Evolutionary conservation across 1,284 basidiomycete genomes (phyloP), one percentile per base, ranked within the genome.

Genomic region (Rhodotorula sp.): DNA sequence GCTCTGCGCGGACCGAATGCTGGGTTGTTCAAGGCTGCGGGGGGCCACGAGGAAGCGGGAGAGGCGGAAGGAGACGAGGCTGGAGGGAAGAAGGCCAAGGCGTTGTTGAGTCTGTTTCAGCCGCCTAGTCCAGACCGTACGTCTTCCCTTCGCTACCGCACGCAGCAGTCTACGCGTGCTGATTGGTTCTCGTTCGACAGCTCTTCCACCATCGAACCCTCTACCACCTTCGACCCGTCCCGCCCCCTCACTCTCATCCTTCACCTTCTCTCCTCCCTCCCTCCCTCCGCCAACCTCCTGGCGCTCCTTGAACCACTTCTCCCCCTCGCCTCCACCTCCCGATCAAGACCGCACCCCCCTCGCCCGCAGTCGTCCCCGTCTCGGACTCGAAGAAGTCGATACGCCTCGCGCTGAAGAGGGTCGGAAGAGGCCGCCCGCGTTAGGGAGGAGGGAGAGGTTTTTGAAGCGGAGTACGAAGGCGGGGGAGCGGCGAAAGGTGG

Each of bases 91-190:
- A 52, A 9, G 27, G 52, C 22, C 9, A 24, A 29, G 8, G 19
- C 24, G n/a, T 44, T 74, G 30, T 27, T 71, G 61, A 57, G 66
- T 8, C 27, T 74, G 48, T 74, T 74, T 53, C 66, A 68, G 19
- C 71, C 71, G 27, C 58, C 59, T 1, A 67, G 59, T 24, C 66
- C 73, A 0, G 27, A 17, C 5, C 19, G 63, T 64, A n/a, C 48
- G 52, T 60, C 30, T 51, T 6, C 48, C 47, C 32, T 30, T 19
- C 11, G 27, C 24, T n/a, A n/a, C n/a, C n/a, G n/a, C 19, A 29
- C 48, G 20, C 36, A 17, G 51, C 6, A 15, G 3, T 0, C 13
- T 3, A 20, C n/a, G 8, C 19, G 20, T 20, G 20, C 46, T 49
- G 1, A 44, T 44, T 32, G 20, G 8, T 52, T 4, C 48, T 32